phyloP scores from a whole-genome alignment of 164 flowering plant genomes.

The Chimonanthus praecox region DNA sequence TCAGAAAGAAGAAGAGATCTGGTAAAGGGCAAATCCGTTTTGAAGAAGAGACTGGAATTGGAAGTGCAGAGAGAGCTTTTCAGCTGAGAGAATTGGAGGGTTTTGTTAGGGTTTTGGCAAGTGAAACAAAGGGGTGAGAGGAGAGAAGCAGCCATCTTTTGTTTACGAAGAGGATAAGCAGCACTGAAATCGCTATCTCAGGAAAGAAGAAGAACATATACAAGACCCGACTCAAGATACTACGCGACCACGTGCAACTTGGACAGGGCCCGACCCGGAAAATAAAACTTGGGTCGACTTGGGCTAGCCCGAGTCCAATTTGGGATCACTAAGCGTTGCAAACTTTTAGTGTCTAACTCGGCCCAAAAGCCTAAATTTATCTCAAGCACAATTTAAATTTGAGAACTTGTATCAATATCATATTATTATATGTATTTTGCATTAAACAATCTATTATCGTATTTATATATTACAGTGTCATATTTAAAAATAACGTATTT shows the following conservation, averaged over 20 bases:
- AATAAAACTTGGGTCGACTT: too few relatives aligned
- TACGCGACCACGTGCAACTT: not conserved
- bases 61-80: not conserved
- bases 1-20: slow-evolving; percentile 4
- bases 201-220: not conserved
- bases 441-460: too few relatives aligned
- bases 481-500: too few relatives aligned
- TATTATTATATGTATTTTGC: too few relatives aligned
- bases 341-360: too few relatives aligned
- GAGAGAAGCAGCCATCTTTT: slow-evolving; percentile 5
- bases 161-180: not conserved
- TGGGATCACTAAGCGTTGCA: too few relatives aligned
- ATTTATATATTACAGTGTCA: too few relatives aligned
- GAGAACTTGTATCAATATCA: too few relatives aligned
- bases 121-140: slow-evolving; percentile 6
- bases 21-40: not conserved
- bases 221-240: not conserved
- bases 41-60: slow-evolving; percentile 8
- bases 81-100: slow-evolving; percentile 1
- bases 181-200: not conserved
- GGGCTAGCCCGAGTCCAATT: too few relatives aligned
- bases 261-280: not conserved
- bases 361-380: too few relatives aligned
- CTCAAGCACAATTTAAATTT: too few relatives aligned
- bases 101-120: slow-evolving; percentile 19